These are phyloP conservation scores for Metschnikowia matae DNA, from an alignment of 805 yeast genomes.

Conservation along the genomic window DNA sequence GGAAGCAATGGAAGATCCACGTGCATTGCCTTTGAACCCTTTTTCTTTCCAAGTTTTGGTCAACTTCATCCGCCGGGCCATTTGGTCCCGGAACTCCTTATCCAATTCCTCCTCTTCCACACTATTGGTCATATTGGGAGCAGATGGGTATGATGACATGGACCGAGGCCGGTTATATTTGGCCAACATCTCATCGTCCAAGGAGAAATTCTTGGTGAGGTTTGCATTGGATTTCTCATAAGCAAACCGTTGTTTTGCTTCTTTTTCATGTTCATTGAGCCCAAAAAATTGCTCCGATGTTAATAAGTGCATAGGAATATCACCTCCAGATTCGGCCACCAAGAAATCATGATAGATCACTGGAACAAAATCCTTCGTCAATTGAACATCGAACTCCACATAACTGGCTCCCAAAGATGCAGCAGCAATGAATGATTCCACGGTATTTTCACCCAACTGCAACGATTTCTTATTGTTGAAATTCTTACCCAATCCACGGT, in stretches of 20 bases:
- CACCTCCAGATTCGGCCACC: slow-evolving; percentile 94
- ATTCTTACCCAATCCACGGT: slow-evolving; percentile 92
- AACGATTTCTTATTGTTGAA: slow-evolving; percentile 64
- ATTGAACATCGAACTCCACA: slow-evolving; percentile 94
- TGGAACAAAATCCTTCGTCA: slow-evolving; percentile 86
- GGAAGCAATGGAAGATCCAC: slow-evolving; percentile 88
- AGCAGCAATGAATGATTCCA: slow-evolving; percentile 92
- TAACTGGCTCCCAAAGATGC: slow-evolving; percentile 95
- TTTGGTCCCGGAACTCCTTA: slow-evolving; percentile 36
- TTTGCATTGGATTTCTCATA: slow-evolving; percentile 14
- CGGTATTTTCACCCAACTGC: slow-evolving; percentile 93
- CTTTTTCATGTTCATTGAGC: slow-evolving; percentile 33
- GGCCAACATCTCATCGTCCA: slow-evolving; percentile 35
- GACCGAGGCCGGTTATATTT: slow-evolving; percentile 36
- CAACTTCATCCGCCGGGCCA: slow-evolving; percentile 65
- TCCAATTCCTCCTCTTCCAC: slow-evolving; percentile 32
- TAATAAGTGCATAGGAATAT: slow-evolving; percentile 90
- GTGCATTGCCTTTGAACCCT: slow-evolving; percentile 87
- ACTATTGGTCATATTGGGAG: slow-evolving; percentile 24
- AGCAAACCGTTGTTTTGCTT: slow-evolving; percentile 8
- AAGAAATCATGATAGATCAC: slow-evolving; percentile 92
- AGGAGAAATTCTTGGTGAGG: slow-evolving; percentile 21
- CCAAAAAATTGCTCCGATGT: slow-evolving; percentile 85
- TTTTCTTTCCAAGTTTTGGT: slow-evolving; percentile 86
- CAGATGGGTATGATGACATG: slow-evolving; percentile 35